Base-by-base conservation (phyloP, 768 basidiomycete genomes). In the Macrolepiota albuminosa region DNA sequence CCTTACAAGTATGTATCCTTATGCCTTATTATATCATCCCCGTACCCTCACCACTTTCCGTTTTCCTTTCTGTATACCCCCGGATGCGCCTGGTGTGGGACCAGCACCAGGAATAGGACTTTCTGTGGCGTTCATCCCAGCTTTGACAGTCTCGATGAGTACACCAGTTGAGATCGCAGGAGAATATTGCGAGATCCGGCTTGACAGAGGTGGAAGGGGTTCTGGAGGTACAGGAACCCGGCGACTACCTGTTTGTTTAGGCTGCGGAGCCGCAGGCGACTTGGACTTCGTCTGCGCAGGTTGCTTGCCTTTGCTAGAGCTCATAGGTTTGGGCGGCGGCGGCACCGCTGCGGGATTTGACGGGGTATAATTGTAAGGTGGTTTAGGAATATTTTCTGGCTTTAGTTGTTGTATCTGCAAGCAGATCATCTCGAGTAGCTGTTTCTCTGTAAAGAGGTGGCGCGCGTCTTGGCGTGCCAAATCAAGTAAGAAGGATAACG, bases 121-220 rank as follows among this genome's bases (percentile, higher is more conserved):
- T 54, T 80, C 80, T 57, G 87, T 84, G 36, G 86, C 81, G 66
- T 81, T 91, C 84, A 94, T 86, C 1, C 92, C 93, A 0, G 92
- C 89, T 71, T 93, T 94, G 42, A 95, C 82, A 0, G 91, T 84
- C 42, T 93, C 89, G 39, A 96, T 78, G 37, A 95, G 80, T 47
- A 93, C 83, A 6, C 92, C 92, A 0, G 86, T 80, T 39, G 88
- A 83, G 9, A 93, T 75, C 9, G 87, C 83, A 8, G 93, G 93
- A 1, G 90, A 91, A 67, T 93, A 92, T 2, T 86, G 79, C 8
- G 91, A 92, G 21, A 93, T 78, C 39, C 95, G 83, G 64, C 78
- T 85, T 16, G 87, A 81, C 26, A 95, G 75, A 18, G 86, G 78
- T 1, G 91, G 93, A 48, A 83, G 78, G 18, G 91, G 91, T 61